phyloP scores from a whole-genome alignment of 208 protist genomes.

The Novymonas esmeraldas region DNA sequence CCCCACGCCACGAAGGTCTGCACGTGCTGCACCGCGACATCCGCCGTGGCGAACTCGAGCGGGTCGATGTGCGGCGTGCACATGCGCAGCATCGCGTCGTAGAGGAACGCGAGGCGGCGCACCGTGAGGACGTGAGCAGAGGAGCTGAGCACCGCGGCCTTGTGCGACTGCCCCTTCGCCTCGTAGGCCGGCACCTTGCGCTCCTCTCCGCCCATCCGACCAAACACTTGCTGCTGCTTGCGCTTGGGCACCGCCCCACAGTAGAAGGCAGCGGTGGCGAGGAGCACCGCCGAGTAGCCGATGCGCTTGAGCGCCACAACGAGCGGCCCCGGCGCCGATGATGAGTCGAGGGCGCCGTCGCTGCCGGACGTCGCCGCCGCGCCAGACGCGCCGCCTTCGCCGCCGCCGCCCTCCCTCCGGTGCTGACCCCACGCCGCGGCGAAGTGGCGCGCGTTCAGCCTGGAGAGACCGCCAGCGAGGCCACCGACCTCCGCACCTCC shows the following conservation, averaged over 20 bases:
- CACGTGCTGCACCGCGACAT: constrained; percentile 65
- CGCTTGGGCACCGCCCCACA: constrained; percentile 69
- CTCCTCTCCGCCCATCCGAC: constrained; percentile 15
- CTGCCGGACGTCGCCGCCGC: neutral
- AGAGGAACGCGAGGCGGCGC: constrained; percentile 59
- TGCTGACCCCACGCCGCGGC: constrained; percentile 57
- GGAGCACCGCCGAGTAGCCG: constrained; percentile 74
- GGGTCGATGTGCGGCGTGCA: constrained; percentile 68
- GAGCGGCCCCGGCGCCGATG: constrained; percentile 31
- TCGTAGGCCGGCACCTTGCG: constrained; percentile 7
- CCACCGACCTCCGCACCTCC: neutral
- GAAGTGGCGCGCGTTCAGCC: constrained; percentile 71
- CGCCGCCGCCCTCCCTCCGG: constrained; percentile 13
- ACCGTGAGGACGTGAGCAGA: constrained; percentile 56
- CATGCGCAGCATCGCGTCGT: constrained; percentile 69
- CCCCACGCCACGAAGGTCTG: constrained; percentile 78
- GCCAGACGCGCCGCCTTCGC: neutral
- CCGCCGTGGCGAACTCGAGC: constrained; percentile 63
- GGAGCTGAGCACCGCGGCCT: constrained; percentile 65
- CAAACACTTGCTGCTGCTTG: constrained; percentile 67
- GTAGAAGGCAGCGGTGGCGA: constrained; percentile 84
- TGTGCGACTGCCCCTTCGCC: constrained; percentile 69
- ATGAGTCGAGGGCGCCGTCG: neutral
- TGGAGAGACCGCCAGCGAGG: neutral
- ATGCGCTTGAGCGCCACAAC: constrained; percentile 61